phyloP scores from a whole-genome alignment of 441 rosid genomes.

The Kokia cookei region DNA sequence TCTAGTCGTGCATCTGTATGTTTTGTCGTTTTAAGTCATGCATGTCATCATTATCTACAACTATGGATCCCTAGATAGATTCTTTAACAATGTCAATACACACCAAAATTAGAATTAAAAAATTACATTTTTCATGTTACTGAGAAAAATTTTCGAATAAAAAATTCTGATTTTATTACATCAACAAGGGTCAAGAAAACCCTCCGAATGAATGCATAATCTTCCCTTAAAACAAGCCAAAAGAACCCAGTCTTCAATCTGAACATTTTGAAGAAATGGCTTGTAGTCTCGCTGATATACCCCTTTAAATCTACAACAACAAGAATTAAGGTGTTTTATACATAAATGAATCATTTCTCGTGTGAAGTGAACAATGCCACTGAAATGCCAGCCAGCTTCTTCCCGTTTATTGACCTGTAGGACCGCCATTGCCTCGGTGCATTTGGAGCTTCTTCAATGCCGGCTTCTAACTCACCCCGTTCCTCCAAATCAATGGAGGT shows the following conservation, averaged over 20 bases:
- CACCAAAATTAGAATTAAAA: no score
- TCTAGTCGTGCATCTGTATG: no score
- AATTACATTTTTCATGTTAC: no score
- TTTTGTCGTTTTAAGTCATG: no score
- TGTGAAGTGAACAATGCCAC: slow-evolving; percentile 49
- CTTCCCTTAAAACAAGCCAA: not conserved
- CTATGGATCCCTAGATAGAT: no score
- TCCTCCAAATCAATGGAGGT: slow-evolving; percentile 23
- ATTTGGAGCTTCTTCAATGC: slow-evolving; percentile 56
- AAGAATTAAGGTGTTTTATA: not conserved
- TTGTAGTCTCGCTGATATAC: slow-evolving; percentile 1
- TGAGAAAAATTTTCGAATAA: no score
- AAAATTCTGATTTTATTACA: no score
- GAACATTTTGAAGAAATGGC: slow-evolving; percentile 31
- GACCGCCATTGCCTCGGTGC: slow-evolving; percentile 44
- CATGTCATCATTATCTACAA: no score
- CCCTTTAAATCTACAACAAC: slow-evolving; percentile 8
- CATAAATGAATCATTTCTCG: not conserved
- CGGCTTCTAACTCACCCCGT: slow-evolving; percentile 23
- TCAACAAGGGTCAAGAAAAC: no score
- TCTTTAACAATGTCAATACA: no score
- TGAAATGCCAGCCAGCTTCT: slow-evolving; percentile 39
- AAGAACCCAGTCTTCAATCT: slow-evolving; percentile 26
- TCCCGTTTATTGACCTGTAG: slow-evolving; percentile 32
- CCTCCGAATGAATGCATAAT: no score